Percentiles rank a stretch among this genome's conserved stretches.
These are phyloP conservation scores for Yamadazyma triangularis DNA, from an alignment of 1,139 yeast genomes.

Conservation along the genomic window DNA sequence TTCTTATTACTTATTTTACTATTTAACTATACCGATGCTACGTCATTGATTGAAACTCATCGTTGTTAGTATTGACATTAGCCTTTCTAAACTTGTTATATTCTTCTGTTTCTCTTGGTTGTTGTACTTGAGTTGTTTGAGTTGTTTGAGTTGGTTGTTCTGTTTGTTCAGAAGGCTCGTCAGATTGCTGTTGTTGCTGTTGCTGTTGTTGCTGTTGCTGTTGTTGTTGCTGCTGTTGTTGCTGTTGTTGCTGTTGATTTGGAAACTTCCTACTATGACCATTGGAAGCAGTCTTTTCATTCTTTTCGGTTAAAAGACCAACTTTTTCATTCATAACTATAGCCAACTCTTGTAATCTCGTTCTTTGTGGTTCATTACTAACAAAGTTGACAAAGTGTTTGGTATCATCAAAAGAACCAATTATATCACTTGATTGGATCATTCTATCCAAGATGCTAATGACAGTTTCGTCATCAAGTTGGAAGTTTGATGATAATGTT, in stretches of 20 bases:
- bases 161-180: slow-evolving; percentile 25
- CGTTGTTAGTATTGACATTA: slow-evolving; percentile 42
- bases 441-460: slow-evolving; percentile 64
- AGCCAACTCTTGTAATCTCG: slow-evolving; percentile 86
- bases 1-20: not conserved
- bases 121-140: slow-evolving; percentile 20
- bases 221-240: slow-evolving; percentile 24
- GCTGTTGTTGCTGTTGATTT: slow-evolving; percentile 28
- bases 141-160: slow-evolving; percentile 25
- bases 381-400: slow-evolving; percentile 52
- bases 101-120: slow-evolving; percentile 24
- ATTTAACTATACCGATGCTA: slow-evolving; percentile 1
- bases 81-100: slow-evolving; percentile 44
- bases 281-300: slow-evolving; percentile 77
- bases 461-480: slow-evolving; percentile 53
- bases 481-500: slow-evolving; percentile 64
- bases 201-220: slow-evolving; percentile 23
- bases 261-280: slow-evolving; percentile 51
- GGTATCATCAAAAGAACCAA: slow-evolving; percentile 58
- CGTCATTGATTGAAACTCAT: slow-evolving; percentile 38
- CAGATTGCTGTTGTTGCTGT: slow-evolving; percentile 27
- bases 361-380: slow-evolving; percentile 73
- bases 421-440: slow-evolving; percentile 72
- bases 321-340: slow-evolving; percentile 85
- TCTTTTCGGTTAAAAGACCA: slow-evolving; percentile 73